These are phyloP conservation scores for Linnemannia exigua DNA, from an alignment of 192 early-diverging fungal genomes.

Conservation along the genomic window DNA sequence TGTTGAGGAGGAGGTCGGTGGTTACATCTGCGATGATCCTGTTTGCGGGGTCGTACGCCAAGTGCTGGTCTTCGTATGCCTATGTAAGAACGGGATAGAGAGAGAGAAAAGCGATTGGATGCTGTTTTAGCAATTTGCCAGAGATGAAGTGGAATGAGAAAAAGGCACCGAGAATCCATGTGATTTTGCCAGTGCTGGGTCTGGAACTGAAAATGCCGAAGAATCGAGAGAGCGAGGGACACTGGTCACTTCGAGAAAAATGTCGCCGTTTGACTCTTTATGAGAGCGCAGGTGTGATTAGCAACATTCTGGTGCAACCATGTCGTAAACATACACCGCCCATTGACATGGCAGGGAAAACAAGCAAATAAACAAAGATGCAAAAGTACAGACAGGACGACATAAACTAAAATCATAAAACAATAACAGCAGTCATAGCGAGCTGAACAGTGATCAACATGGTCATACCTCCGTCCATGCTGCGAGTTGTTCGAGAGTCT, in stretches of 20 bases:
- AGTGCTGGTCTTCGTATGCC: constrained; percentile 26
- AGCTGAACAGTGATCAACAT: neutral
- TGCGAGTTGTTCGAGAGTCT: constrained; percentile 10
- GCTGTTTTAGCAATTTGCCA: neutral
- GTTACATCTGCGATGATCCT: constrained; percentile 23
- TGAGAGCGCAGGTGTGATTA: too few species aligned
- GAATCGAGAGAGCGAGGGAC: neutral
- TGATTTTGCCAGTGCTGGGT: neutral
- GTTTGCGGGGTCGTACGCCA: constrained; percentile 19
- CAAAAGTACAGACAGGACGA: neutral
- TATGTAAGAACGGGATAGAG: neutral
- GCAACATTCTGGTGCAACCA: too few species aligned
- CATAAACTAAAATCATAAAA: neutral
- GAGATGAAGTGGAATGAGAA: neutral
- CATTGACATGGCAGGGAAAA: neutral
- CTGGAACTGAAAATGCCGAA: neutral
- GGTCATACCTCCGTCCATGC: constrained; percentile 34
- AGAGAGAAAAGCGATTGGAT: neutral
- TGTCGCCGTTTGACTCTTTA: neutral
- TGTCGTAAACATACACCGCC: too few species aligned
- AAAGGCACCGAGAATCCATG: neutral
- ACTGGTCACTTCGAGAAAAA: too few species aligned
- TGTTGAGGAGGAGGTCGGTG: constrained; percentile 11
- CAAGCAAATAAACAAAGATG: neutral
- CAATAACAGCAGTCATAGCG: neutral